Conservation (phyloP, 2,329 filamentous ascomycete genomes). For the Cadophora luteo-olivacea region DNA sequence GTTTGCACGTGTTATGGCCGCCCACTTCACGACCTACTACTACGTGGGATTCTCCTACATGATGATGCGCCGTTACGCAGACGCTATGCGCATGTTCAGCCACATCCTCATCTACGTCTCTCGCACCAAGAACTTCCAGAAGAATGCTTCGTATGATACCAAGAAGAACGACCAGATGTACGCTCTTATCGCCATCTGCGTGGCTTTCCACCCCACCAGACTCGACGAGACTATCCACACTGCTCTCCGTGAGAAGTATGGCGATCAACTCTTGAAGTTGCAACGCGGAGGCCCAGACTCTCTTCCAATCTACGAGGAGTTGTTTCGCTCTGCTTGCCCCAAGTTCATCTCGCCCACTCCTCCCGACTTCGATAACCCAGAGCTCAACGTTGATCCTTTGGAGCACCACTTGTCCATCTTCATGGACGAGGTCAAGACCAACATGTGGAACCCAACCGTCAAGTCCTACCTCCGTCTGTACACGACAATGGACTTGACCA, state of each 20-base stretch:
- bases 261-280: constrained; percentile 95
- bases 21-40: constrained; percentile 99
- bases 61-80: constrained; percentile 99
- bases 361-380: constrained; percentile 96
- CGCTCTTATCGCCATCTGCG: constrained; percentile 97
- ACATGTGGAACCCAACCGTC: constrained; percentile 96
- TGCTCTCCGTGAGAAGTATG: constrained; percentile 97
- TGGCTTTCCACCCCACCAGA: constrained; percentile 95
- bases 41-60: constrained; percentile 99
- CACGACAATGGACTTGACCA: constrained; percentile 99
- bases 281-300: constrained; percentile 95
- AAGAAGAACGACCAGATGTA: constrained; percentile 99
- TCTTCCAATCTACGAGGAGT: constrained; percentile 95
- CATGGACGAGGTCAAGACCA: constrained; percentile 99
- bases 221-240: constrained; percentile 99
- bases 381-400: constrained; percentile 93
- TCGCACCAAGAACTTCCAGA: constrained; percentile 99
- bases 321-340: constrained; percentile 97
- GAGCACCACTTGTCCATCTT: constrained; percentile 98
- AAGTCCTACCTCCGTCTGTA: constrained; percentile 99
- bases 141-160: constrained; percentile 96
- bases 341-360: constrained; percentile 99
- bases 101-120: constrained; percentile 99
- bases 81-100: constrained; percentile 99
- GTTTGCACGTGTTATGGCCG: constrained; percentile 99